phyloP scores from a whole-genome alignment of 225 moss, liverwort and hornwort species.

The Marchantia paleacea region DNA sequence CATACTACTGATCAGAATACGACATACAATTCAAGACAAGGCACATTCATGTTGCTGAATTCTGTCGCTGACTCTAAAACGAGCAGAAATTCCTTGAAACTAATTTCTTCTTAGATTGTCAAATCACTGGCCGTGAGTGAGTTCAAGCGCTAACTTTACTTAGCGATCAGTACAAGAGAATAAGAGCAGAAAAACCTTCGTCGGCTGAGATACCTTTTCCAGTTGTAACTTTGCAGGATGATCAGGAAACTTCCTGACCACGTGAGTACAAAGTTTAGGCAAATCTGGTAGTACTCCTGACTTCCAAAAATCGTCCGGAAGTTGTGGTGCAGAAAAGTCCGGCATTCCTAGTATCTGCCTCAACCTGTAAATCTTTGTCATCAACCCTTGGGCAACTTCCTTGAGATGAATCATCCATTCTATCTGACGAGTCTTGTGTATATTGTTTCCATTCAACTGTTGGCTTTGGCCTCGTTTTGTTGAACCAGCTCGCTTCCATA shows the following conservation, averaged over 20 bases:
- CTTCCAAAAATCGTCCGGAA: slow-evolving; percentile 84
- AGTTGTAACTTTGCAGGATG: slow-evolving; percentile 95
- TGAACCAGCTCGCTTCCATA: slow-evolving; percentile 70
- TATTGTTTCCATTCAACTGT: slow-evolving; percentile 61
- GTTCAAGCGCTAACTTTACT: neutral
- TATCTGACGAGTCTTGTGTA: slow-evolving; percentile 89
- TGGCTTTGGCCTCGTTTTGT: slow-evolving; percentile 36
- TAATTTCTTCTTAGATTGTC: neutral
- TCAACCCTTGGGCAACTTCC: slow-evolving; percentile 84
- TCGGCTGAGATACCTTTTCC: slow-evolving; percentile 58
- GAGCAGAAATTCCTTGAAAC: neutral
- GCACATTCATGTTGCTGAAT: neutral
- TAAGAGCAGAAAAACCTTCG: neutral
- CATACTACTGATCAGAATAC: too few species aligned
- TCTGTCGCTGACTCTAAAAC: neutral
- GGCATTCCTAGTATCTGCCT: slow-evolving; percentile 76
- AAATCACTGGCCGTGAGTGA: neutral
- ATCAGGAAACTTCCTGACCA: slow-evolving; percentile 93
- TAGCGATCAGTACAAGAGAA: neutral
- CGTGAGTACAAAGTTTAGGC: slow-evolving; percentile 89
- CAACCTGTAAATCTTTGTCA: slow-evolving; percentile 94
- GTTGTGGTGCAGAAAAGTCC: slow-evolving; percentile 65
- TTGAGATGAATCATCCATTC: slow-evolving; percentile 97
- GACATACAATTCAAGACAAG: neutral
- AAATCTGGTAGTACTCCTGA: slow-evolving; percentile 78